Evolutionary conservation across 352 stramenopile genomes (phyloP).

Genomic region (Phytophthora boehmeriae): DNA sequence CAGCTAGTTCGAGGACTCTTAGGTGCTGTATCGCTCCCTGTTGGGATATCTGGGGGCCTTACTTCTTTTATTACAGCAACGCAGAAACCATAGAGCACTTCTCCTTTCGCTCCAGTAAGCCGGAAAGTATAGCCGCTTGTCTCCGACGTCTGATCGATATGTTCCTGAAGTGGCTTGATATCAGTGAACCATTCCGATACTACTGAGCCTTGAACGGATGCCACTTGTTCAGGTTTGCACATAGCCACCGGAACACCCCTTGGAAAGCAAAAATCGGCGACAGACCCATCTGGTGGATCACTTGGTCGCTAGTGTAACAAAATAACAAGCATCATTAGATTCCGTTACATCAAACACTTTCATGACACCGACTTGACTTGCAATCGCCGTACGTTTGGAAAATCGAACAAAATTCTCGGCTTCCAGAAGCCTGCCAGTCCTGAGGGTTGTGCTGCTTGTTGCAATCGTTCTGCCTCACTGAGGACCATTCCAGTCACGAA

Average conservation of each 20-base stretch:
- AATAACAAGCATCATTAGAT: conserved; percentile 9
- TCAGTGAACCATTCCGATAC: conserved; percentile 81
- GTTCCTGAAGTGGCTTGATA: conserved; percentile 58
- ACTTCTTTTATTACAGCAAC: conserved; percentile 68
- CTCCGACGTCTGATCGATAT: conserved; percentile 63
- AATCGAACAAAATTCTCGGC: conserved; percentile 72
- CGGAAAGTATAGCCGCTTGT: conserved; percentile 83
- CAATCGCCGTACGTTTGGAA: conserved; percentile 48
- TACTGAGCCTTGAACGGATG: conserved; percentile 49
- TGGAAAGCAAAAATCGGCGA: conserved; percentile 86
- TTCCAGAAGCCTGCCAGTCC: conserved; percentile 70
- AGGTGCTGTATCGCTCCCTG: not conserved
- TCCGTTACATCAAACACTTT: conserved; percentile 3
- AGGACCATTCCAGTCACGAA: conserved; percentile 66
- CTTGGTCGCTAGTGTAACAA: conserved; percentile 27
- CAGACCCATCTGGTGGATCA: conserved; percentile 47
- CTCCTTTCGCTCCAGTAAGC: conserved; percentile 83
- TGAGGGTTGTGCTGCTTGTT: conserved; percentile 23
- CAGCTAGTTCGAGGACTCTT: conserved; percentile 27
- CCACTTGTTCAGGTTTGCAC: conserved; percentile 61
- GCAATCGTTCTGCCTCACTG: conserved; percentile 38
- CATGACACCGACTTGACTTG: conserved; percentile 7
- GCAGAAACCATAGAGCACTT: conserved; percentile 84
- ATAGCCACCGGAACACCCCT: conserved; percentile 64
- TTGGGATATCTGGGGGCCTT: conserved; percentile 5